Percentiles rank a stretch among this genome's conserved stretches.
phyloP scores from a whole-genome alignment of 495 filamentous ascomycete species.

The Cercophora sp. region DNA sequence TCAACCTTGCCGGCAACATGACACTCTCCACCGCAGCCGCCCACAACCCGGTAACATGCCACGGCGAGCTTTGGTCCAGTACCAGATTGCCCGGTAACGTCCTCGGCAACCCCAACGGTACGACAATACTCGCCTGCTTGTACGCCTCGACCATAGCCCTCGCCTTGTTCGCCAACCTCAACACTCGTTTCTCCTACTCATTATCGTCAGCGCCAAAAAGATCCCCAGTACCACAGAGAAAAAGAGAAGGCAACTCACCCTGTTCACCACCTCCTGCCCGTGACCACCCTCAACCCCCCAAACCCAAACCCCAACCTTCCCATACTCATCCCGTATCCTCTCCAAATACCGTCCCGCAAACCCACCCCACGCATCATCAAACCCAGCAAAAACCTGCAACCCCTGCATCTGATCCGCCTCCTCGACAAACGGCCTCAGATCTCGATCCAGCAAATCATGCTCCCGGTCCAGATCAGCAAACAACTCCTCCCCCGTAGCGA shows the following conservation, averaged over 20 bases:
- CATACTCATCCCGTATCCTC: slow-evolving; percentile 80
- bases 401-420: slow-evolving; percentile 92
- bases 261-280: not conserved
- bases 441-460: slow-evolving; percentile 81
- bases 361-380: slow-evolving; percentile 92
- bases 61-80: slow-evolving; percentile 63
- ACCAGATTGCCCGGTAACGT: slow-evolving; percentile 56
- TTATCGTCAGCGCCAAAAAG: too few relatives aligned
- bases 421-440: slow-evolving; percentile 80
- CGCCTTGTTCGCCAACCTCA: slow-evolving; percentile 63
- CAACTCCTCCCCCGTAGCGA: slow-evolving; percentile 74
- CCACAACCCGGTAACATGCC: slow-evolving; percentile 79
- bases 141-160: slow-evolving; percentile 63
- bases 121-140: slow-evolving; percentile 68
- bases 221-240: too few relatives aligned
- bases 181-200: slow-evolving; percentile 41
- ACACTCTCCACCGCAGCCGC: slow-evolving; percentile 74
- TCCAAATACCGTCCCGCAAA: slow-evolving; percentile 79
- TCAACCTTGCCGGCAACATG: slow-evolving; percentile 72
- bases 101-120: slow-evolving; percentile 68
- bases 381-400: slow-evolving; percentile 70
- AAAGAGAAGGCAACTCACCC: not conserved
- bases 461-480: slow-evolving; percentile 79
- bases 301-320: slow-evolving; percentile 78
- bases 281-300: slow-evolving; percentile 77